Evolutionary conservation across 305 asterid genomes (phyloP).

Genomic region (Lippia alba): DNA sequence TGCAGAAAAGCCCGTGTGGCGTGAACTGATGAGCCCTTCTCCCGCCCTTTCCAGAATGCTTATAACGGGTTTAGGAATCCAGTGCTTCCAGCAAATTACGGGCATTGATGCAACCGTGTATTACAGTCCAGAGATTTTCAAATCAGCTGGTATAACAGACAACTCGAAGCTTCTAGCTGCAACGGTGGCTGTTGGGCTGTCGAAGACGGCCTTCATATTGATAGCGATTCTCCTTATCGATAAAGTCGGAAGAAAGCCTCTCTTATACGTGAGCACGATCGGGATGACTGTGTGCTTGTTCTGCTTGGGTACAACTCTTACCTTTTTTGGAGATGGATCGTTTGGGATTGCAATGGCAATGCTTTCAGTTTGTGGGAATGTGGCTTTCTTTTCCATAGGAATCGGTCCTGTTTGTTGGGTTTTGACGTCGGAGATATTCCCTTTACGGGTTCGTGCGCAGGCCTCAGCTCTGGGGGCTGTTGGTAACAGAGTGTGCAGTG

Average conservation of each 20-base stretch:
- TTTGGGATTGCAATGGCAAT: conserved; percentile 52
- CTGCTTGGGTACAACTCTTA: conserved; percentile 52
- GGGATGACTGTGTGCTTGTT: conserved; percentile 88
- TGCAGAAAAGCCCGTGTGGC: conserved; percentile 76
- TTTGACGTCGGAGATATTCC: conserved; percentile 85
- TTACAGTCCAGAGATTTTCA: conserved; percentile 85
- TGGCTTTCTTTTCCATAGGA: conserved; percentile 89
- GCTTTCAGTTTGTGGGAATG: conserved; percentile 76
- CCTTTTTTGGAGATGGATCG: conserved; percentile 58
- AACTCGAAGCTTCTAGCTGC: conserved; percentile 83
- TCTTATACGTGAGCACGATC: conserved; percentile 82
- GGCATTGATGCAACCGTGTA: conserved; percentile 96
- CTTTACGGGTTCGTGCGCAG: conserved; percentile 81
- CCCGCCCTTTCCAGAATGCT: conserved; percentile 79
- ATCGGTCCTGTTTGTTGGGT: conserved; percentile 98
- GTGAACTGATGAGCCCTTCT: conserved; percentile 68
- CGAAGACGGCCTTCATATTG: conserved; percentile 73
- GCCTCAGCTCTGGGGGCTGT: conserved; percentile 94
- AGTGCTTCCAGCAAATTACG: conserved; percentile 83
- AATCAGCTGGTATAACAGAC: conserved; percentile 69
- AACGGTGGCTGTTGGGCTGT: conserved; percentile 88
- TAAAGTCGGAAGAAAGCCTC: conserved; percentile 81
- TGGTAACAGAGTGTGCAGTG: conserved; percentile 90
- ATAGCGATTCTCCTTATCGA: conserved; percentile 73
- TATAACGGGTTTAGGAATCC: conserved; percentile 84